Percentiles rank a stretch among this genome's conserved stretches.
Conservation (phyloP, 257 asterid species). For the Solanum sejunctum region DNA sequence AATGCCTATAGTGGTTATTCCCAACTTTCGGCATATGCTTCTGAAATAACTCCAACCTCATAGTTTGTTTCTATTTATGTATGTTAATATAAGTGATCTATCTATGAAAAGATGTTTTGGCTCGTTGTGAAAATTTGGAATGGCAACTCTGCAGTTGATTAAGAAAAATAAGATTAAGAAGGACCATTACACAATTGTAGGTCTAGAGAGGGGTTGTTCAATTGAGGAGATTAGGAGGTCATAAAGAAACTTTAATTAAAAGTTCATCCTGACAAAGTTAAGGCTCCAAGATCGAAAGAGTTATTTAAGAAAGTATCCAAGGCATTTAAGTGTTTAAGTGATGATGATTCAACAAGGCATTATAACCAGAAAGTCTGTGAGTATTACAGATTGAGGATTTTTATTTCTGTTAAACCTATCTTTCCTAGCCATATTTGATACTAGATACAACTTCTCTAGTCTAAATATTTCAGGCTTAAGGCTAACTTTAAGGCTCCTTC, state of each 20-base stretch:
- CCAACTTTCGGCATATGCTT: constrained; percentile 39
- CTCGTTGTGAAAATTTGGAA: constrained; percentile 23
- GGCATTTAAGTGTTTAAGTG: too few relatives aligned
- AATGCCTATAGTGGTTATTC: constrained; percentile 25
- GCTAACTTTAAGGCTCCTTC: too few relatives aligned
- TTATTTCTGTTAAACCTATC: too few relatives aligned
- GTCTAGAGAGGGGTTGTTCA: constrained; percentile 67
- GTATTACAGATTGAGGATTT: too few relatives aligned
- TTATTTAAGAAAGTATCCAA: too few relatives aligned
- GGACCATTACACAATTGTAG: constrained; percentile 81
- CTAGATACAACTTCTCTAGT: too few relatives aligned
- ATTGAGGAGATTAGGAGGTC: constrained; percentile 84
- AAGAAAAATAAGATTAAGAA: constrained; percentile 41
- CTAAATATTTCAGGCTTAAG: too few relatives aligned
- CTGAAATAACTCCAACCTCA: constrained; percentile 40
- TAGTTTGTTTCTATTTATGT: constrained; percentile 1
- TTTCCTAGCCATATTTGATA: too few relatives aligned
- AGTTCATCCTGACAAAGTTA: too few relatives aligned
- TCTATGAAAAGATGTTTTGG: constrained; percentile 11
- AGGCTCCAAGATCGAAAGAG: too few relatives aligned
- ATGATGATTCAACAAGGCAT: too few relatives aligned
- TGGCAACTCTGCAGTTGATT: constrained; percentile 37
- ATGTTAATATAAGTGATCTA: too few relatives aligned
- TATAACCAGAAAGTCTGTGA: not conserved
- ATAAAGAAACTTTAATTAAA: not conserved